Conservation (phyloP, 2,329 filamentous ascomycete genomes). For the Phialophora macrospora region DNA sequence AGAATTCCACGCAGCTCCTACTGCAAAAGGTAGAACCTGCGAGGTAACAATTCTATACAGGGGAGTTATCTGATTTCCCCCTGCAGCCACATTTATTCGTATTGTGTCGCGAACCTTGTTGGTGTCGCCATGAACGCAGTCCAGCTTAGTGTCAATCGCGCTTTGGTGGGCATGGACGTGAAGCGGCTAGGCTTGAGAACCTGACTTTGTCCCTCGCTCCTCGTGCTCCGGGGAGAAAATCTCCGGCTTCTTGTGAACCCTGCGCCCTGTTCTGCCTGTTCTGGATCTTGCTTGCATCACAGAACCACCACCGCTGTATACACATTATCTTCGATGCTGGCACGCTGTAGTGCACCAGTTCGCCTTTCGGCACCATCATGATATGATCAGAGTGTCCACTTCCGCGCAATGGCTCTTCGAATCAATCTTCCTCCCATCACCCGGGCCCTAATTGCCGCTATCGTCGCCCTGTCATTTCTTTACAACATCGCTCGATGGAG, state of each 20-base stretch:
- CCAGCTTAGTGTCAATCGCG: too few relatives aligned
- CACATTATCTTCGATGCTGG: background rate
- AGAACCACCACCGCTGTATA: background rate
- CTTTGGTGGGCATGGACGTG: too few relatives aligned
- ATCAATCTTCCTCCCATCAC: slow-evolving; percentile 93
- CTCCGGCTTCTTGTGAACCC: background rate
- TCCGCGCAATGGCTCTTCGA: slow-evolving; percentile 69
- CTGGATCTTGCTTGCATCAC: slow-evolving; percentile 1
- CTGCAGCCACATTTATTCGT: too few relatives aligned
- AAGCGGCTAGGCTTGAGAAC: background rate
- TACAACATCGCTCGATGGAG: slow-evolving; percentile 66
- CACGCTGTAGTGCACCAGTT: background rate
- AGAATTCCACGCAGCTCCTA: too few relatives aligned
- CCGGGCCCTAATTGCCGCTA: slow-evolving; percentile 74
- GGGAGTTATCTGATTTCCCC: too few relatives aligned
- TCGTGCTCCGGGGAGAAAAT: background rate
- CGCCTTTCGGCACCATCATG: slow-evolving; percentile 6
- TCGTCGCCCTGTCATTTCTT: slow-evolving; percentile 78
- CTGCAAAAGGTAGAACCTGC: too few relatives aligned
- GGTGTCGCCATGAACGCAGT: too few relatives aligned
- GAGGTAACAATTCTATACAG: too few relatives aligned
- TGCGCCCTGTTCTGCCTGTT: background rate
- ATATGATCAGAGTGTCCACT: slow-evolving; percentile 16
- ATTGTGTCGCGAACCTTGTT: too few relatives aligned
- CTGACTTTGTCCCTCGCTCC: background rate